Conservation (phyloP, 2,329 filamentous ascomycete genomes). For the Penicillium sp. region DNA sequence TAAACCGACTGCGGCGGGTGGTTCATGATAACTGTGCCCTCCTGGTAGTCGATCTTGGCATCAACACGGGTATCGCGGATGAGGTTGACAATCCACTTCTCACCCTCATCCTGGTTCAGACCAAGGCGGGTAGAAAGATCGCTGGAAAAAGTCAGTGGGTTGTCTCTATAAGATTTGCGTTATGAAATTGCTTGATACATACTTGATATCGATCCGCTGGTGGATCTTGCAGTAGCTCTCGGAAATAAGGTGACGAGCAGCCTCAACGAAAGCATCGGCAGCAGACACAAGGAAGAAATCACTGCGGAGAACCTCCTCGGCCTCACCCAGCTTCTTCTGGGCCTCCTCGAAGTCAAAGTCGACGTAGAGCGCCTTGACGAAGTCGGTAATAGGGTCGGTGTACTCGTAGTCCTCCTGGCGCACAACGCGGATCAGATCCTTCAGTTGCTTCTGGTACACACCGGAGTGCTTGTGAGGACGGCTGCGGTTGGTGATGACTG, state of each 20-base stretch:
- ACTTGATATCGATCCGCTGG: conserved; percentile 95
- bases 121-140: conserved; percentile 90
- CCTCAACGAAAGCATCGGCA: conserved; percentile 87
- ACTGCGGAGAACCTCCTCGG: conserved; percentile 84
- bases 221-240: conserved; percentile 99
- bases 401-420: conserved; percentile 98
- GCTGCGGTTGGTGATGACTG: conserved; percentile 89
- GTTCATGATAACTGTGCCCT: conserved; percentile 99
- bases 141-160: conserved; percentile 40
- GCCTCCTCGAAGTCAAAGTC: conserved; percentile 98
- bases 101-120: conserved; percentile 88
- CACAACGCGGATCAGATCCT: conserved; percentile 93
- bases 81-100: conserved; percentile 99
- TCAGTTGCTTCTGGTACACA: conserved; percentile 95
- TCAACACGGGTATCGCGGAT: conserved; percentile 97
- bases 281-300: conserved; percentile 94
- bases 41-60: conserved; percentile 99
- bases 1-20: conserved; percentile 98
- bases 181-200: conserved; percentile 26
- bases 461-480: conserved; percentile 75
- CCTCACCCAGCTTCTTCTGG: conserved; percentile 79
- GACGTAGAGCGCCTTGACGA: conserved; percentile 93
- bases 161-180: neutral
- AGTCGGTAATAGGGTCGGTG: conserved; percentile 91
- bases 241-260: conserved; percentile 92